Base-by-base conservation (phyloP, 768 basidiomycete genomes). In the Podaxis pistillaris region DNA sequence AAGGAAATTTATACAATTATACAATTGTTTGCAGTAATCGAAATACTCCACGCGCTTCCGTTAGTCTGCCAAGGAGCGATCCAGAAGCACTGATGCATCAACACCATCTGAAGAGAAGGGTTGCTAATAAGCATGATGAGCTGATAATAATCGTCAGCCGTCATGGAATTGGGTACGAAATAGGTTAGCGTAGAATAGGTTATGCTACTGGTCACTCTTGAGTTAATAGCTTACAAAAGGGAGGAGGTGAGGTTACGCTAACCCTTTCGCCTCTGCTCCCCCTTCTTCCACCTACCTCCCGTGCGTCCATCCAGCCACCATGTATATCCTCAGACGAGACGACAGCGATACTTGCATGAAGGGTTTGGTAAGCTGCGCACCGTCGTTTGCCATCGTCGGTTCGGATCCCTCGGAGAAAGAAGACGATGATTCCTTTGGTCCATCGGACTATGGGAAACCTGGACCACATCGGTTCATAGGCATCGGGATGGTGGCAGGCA, bases 401-500 rank as follows among this genome's bases (percentile, higher is more conserved):
- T 65, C 66, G 30, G 66, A 72, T 24, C 69, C 74, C 6, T 52
- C 67, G 55, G 68, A 68, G 53, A 70, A 69, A 52, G 68, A 70
- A 9, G 64, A 22, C 64, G 52, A 57, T 15, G 57, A 54, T 12
- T 52, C 64, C 4, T 58, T 46, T 11, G 68, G 69, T 3, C 68
- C 71, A 0, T 24, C 66, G n/a, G 64, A 71, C 19, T 74, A 67
- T 56, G 69, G 68, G 24, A 62, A 62, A 37, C 54, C 61, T 17
- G 79, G 78, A 8, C 60, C 76, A 12, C 78, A 80, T 54, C 72
- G 79, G 47, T 81, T 74, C 66, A 81, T 83, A 65, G 82, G 82
- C 15, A 73, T 82, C 46, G 72, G 68, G 51, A 78, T 81, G 69
- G 79, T 80, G 41, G 69, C 66, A 15, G 73, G 70, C 36, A 52